Percentiles rank a stretch among this genome's conserved stretches.
These are phyloP conservation scores for Candida nitratophila DNA, from an alignment of 805 yeast species.

Conservation along the genomic window DNA sequence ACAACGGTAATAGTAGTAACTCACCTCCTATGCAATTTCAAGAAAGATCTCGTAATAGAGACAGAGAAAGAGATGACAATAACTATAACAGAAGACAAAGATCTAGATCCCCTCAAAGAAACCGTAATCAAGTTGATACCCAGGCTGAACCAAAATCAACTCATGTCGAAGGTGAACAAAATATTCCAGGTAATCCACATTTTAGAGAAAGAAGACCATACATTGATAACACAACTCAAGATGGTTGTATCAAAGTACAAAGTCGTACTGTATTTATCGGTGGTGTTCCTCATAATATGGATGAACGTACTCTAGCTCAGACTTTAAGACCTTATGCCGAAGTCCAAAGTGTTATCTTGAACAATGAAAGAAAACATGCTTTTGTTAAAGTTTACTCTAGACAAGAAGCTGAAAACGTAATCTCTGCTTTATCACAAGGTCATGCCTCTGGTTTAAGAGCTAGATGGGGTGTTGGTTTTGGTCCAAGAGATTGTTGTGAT, in stretches of 20 bases:
- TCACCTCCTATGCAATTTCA: constrained; percentile 3
- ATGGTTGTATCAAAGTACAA: constrained; percentile 72
- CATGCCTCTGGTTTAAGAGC: constrained; percentile 69
- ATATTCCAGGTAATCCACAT: constrained; percentile 66
- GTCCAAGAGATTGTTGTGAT: constrained; percentile 97
- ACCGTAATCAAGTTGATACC: constrained; percentile 8
- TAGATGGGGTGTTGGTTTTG: constrained; percentile 98
- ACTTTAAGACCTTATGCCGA: constrained; percentile 81
- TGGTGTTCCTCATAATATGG: constrained; percentile 82
- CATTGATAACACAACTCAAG: constrained; percentile 64
- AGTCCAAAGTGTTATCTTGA: constrained; percentile 84
- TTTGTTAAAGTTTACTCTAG: constrained; percentile 92
- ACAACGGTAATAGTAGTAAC: constrained; percentile 14
- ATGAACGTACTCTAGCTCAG: constrained; percentile 60
- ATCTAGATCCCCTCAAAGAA: constrained; percentile 37
- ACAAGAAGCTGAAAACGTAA: constrained; percentile 81
- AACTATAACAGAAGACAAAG: constrained; percentile 39
- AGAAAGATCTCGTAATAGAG: constrained; percentile 2
- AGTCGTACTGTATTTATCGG: constrained; percentile 93
- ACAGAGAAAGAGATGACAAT: constrained; percentile 15
- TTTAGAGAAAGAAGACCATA: constrained; percentile 69
- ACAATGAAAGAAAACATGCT: constrained; percentile 89
- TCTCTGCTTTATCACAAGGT: constrained; percentile 51
- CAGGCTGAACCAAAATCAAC: constrained; percentile 21
- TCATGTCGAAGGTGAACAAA: constrained; percentile 49